Percentiles rank a stretch among this genome's conserved stretches.
Conservation (phyloP, 2,329 filamentous ascomycete genomes). For the Periconia sp. region DNA sequence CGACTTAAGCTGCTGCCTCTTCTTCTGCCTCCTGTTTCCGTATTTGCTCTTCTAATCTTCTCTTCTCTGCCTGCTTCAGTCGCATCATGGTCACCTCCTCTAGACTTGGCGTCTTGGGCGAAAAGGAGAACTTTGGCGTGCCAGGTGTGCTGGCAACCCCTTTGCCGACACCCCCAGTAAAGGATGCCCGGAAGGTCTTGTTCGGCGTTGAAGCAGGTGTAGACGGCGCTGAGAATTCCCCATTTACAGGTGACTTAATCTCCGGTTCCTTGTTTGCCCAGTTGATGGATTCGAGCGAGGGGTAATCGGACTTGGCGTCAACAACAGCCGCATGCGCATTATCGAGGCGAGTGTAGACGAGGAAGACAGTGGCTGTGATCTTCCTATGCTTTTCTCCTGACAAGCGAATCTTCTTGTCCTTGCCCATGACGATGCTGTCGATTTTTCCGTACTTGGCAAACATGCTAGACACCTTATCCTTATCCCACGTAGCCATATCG, state of each 20-base stretch:
- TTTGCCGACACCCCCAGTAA: slow-evolving; percentile 25
- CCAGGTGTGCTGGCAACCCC: slow-evolving; percentile 29
- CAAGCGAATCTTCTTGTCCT: slow-evolving; percentile 60
- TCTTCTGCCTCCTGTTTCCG: slow-evolving; percentile 44
- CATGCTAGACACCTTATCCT: slow-evolving; percentile 52
- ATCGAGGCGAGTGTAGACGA: slow-evolving; percentile 64
- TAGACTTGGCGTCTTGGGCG: slow-evolving; percentile 40
- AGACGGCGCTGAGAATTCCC: slow-evolving; percentile 28
- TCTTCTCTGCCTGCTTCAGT: slow-evolving; percentile 52
- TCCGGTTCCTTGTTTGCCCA: slow-evolving; percentile 64
- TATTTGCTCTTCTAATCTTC: slow-evolving; percentile 52
- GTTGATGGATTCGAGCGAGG: slow-evolving; percentile 58
- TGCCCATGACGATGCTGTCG: slow-evolving; percentile 61
- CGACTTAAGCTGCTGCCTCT: background rate
- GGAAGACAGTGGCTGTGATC: slow-evolving; percentile 58
- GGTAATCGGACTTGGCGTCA: slow-evolving; percentile 57
- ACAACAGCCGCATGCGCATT: slow-evolving; percentile 63
- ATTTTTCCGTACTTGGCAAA: slow-evolving; percentile 64
- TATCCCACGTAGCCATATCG: slow-evolving; percentile 51
- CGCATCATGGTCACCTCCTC: slow-evolving; percentile 54
- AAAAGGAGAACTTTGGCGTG: slow-evolving; percentile 49
- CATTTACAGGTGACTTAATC: slow-evolving; percentile 32
- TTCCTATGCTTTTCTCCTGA: slow-evolving; percentile 59
- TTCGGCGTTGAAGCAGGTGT: slow-evolving; percentile 37
- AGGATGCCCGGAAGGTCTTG: slow-evolving; percentile 35